Conservation (phyloP, 306 rosid species). For the Prunus dulcis region DNA sequence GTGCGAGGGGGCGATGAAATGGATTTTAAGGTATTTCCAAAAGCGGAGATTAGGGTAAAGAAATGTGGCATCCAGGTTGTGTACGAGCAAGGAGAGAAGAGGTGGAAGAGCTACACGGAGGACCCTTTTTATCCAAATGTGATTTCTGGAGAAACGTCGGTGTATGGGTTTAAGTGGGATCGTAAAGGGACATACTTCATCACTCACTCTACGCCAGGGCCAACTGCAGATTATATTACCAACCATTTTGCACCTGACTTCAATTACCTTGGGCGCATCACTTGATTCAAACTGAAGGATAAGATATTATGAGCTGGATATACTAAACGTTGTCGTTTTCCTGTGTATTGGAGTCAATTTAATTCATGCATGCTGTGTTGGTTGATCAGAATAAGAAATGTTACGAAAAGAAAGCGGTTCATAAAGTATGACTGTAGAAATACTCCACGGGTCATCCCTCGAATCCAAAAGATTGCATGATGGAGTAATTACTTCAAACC, state of each 20-base stretch:
- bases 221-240: background rate
- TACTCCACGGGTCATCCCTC: no score
- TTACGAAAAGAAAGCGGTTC: no score
- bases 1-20: background rate
- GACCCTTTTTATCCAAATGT: background rate
- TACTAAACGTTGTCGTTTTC: no score
- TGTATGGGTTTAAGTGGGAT: background rate
- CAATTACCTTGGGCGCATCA: background rate
- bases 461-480: no score
- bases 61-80: background rate
- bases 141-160: background rate
- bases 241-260: background rate
- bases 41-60: background rate
- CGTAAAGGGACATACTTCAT: background rate
- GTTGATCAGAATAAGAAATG: no score
- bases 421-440: no score
- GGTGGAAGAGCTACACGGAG: background rate
- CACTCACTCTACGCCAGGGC: background rate
- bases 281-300: no score
- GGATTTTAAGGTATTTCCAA: background rate
- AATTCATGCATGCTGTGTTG: no score
- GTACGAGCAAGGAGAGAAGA: background rate
- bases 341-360: no score
- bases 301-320: no score
- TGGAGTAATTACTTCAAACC: no score